Evolutionary conservation across 352 stramenopile genomes (phyloP), one percentile per base, ranked within the genome.

Genomic region (Pythium plurisporium): DNA sequence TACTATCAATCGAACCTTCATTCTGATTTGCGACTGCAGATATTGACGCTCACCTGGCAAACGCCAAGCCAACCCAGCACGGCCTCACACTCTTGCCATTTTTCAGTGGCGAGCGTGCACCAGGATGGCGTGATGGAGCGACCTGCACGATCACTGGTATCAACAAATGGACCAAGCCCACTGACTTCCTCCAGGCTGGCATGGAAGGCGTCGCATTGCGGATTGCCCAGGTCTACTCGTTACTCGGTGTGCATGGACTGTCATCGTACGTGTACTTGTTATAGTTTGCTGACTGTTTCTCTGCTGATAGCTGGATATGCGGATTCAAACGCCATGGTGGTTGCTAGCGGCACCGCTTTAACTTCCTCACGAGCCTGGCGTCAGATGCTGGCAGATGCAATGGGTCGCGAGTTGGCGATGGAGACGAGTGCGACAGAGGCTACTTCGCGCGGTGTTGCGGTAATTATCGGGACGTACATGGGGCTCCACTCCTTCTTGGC

Each of bases 121-220:
- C 92, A 14, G 95, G 92, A 0, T 98, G 89, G 89, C 71, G 89
- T 44, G 86, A 87, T 27, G 81, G 95, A 53, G 93, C 95, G 11
- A 89, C 76, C 4, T 96, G 89, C 47, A 86, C 87, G 4, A 96
- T 98, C 55, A 87, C 76, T 17, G 91, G 91, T 41, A 87, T 98
- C 52, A 97, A 76, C 43, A 88, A 95, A 59, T 89, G 88, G 67
- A 98, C 90, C 40, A 95, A 76, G 17, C 70, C 91, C 5, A 72
- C 84, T n/a, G 62, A 98, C 47, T 67, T 98, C 25, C 65, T 98
- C 23, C 90, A 91, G 57, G 86, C 87, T 23, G 87, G 78, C 61
- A 79, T 98, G 64, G 93, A 98, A 54, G 85, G 85, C 17, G 87
- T 98, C 14, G 87, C 81, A n/a, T 61, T 98, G 40, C 87, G 95